phyloP scores from a whole-genome alignment of 2,329 filamentous ascomycete genomes.

The Penicillium sp. region DNA sequence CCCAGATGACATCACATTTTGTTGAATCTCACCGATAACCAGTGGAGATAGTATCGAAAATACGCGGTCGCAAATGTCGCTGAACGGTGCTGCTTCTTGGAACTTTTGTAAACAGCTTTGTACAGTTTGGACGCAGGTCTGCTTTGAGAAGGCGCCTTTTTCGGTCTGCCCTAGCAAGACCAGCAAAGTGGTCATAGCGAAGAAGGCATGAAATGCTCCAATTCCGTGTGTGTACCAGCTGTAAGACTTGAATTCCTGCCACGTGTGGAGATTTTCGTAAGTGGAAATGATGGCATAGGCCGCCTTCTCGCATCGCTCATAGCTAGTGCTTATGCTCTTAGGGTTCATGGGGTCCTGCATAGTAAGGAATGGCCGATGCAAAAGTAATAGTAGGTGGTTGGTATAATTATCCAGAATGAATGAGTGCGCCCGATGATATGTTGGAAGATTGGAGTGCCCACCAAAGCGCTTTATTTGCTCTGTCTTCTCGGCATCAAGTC shows the following conservation, averaged over 20 bases:
- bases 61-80: not conserved
- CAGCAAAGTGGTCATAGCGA: not conserved
- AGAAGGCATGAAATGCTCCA: not conserved
- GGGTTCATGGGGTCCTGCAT: not conserved
- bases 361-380: not conserved
- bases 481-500: not conserved
- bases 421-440: not conserved
- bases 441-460: not conserved
- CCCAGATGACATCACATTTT: no score
- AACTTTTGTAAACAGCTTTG: not conserved
- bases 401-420: not conserved
- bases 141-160: not conserved
- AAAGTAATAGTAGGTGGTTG: not conserved
- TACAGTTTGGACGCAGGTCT: not conserved
- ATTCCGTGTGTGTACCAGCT: not conserved
- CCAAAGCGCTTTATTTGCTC: not conserved
- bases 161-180: not conserved
- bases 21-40: no score
- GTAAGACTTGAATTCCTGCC: not conserved
- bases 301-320: not conserved
- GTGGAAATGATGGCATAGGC: not conserved
- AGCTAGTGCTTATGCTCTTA: not conserved
- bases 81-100: not conserved
- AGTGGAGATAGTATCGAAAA: not conserved
- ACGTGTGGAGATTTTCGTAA: not conserved